Evolutionary conservation across 495 filamentous ascomycete genomes (phyloP).

Genomic region (Aspergillus nidulans): DNA sequence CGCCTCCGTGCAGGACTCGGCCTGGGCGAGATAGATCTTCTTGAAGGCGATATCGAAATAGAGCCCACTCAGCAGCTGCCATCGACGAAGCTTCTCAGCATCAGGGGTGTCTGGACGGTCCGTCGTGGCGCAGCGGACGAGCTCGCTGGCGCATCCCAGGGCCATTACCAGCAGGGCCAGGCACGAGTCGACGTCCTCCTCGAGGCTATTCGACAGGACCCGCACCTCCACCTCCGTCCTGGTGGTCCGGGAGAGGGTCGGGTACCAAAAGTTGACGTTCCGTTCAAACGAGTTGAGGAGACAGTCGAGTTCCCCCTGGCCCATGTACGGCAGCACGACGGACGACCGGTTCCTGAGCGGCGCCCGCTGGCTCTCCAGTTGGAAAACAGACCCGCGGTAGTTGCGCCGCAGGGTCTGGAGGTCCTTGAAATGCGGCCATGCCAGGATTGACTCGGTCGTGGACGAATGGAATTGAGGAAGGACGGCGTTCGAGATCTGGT

Average conservation of each 20-base stretch:
- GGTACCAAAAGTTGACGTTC: conserved; percentile 12
- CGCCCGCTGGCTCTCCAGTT: neutral
- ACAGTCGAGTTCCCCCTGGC: neutral
- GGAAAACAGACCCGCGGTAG: conserved; percentile 9
- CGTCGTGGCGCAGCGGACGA: neutral
- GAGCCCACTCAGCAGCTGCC: conserved; percentile 3
- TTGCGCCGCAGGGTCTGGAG: conserved; percentile 2
- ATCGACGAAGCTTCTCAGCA: neutral
- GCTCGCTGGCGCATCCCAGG: conserved; percentile 2
- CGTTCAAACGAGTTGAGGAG: conserved; percentile 6
- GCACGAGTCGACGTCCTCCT: conserved; percentile 2
- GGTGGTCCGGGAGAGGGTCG: conserved; percentile 2
- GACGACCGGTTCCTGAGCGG: neutral
- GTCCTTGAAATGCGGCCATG: conserved; percentile 12
- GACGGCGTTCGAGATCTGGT: conserved; percentile 11
- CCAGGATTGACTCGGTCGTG: conserved; percentile 9
- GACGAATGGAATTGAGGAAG: conserved; percentile 7
- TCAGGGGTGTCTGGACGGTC: neutral
- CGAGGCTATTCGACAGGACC: neutral
- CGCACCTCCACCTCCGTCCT: neutral
- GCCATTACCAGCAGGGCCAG: conserved; percentile 4
- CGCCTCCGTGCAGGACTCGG: neutral
- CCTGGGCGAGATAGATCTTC: conserved; percentile 7
- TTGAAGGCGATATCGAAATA: conserved; percentile 7
- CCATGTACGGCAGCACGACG: neutral